Conservation (phyloP, 768 basidiomycete genomes). For the Trametes cubensis region DNA sequence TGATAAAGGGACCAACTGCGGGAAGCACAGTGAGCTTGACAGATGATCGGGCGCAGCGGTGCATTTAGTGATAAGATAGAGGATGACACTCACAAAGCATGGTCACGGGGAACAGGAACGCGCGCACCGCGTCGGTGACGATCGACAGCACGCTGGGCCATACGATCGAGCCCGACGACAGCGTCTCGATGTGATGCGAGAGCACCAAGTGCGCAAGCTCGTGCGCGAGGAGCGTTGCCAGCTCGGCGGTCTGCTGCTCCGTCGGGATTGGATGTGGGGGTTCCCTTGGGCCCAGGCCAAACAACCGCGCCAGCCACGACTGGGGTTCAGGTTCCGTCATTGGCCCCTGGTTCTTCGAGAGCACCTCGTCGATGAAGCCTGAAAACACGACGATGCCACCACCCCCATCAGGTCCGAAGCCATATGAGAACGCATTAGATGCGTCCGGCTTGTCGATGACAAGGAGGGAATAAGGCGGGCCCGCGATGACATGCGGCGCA, state of each 20-base stretch:
- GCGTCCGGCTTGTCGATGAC: slow-evolving; percentile 85
- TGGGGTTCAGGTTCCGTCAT: slow-evolving; percentile 24
- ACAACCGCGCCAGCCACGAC: slow-evolving; percentile 49
- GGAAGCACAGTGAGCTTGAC: slow-evolving; percentile 23
- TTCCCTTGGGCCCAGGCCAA: slow-evolving; percentile 36
- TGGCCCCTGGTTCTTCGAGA: slow-evolving; percentile 48
- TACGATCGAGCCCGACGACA: slow-evolving; percentile 84
- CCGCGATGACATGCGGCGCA: slow-evolving; percentile 62
- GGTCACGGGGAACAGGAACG: slow-evolving; percentile 84
- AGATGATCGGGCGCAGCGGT: slow-evolving; percentile 35
- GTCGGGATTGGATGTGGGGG: slow-evolving; percentile 60
- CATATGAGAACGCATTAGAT: slow-evolving; percentile 93
- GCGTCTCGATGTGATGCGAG: slow-evolving; percentile 87
- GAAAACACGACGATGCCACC: slow-evolving; percentile 95
- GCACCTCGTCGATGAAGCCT: slow-evolving; percentile 88
- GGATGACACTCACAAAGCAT: slow-evolving; percentile 54
- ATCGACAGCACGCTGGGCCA: slow-evolving; percentile 82
- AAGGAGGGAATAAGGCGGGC: slow-evolving; percentile 88
- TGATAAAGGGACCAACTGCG: slow-evolving; percentile 85
- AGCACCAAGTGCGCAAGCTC: slow-evolving; percentile 91
- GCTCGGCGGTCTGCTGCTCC: slow-evolving; percentile 79
- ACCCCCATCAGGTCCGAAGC: slow-evolving; percentile 88
- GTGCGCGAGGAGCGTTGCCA: slow-evolving; percentile 91
- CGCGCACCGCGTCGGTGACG: slow-evolving; percentile 71
- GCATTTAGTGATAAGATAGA: slow-evolving; percentile 30